A percentile compares a stretch with the other conserved stretches of the same genome.
Conservation (phyloP, 1,284 basidiomycete genomes). For the Naganishia sp. region DNA sequence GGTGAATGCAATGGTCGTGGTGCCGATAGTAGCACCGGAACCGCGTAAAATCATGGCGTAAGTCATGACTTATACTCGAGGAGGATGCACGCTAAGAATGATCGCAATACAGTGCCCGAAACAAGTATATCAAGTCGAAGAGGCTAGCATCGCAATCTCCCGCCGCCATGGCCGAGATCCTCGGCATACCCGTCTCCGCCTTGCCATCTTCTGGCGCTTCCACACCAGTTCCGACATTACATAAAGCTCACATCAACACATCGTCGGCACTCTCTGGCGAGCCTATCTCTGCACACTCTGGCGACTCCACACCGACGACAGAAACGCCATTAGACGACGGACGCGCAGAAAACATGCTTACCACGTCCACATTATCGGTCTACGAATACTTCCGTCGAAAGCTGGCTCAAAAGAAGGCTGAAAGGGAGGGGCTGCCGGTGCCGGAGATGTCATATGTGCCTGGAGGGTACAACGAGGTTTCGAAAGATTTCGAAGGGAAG, state of each 20-base stretch:
- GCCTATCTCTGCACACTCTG: constrained; percentile 16
- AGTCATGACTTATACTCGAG: constrained; percentile 33
- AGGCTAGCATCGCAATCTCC: constrained; percentile 49
- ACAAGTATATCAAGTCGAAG: constrained; percentile 49
- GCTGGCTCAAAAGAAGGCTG: constrained; percentile 50
- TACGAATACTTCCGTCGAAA: constrained; percentile 53
- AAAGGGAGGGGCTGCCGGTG: constrained; percentile 35
- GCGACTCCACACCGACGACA: constrained; percentile 2
- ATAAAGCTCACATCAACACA: constrained; percentile 22
- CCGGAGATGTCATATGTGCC: constrained; percentile 21
- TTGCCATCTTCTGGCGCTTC: constrained; percentile 38
- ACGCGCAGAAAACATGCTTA: constrained; percentile 38
- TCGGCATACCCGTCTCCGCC: constrained; percentile 49
- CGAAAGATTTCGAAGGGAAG: constrained; percentile 35
- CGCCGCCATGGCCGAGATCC: constrained; percentile 53
- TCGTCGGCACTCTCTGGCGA: constrained; percentile 17
- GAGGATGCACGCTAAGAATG: background rate
- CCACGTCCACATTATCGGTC: constrained; percentile 47
- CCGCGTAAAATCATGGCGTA: constrained; percentile 49
- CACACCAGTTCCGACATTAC: constrained; percentile 24
- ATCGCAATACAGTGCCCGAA: constrained; percentile 44
- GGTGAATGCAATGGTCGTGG: background rate
- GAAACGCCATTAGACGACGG: constrained; percentile 20
- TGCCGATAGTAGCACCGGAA: constrained; percentile 33
- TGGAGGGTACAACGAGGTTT: constrained; percentile 27